Evolutionary conservation across 768 basidiomycete species (phyloP), one percentile per base, ranked within the genome.

Genomic region (Phylloporus sp.): DNA sequence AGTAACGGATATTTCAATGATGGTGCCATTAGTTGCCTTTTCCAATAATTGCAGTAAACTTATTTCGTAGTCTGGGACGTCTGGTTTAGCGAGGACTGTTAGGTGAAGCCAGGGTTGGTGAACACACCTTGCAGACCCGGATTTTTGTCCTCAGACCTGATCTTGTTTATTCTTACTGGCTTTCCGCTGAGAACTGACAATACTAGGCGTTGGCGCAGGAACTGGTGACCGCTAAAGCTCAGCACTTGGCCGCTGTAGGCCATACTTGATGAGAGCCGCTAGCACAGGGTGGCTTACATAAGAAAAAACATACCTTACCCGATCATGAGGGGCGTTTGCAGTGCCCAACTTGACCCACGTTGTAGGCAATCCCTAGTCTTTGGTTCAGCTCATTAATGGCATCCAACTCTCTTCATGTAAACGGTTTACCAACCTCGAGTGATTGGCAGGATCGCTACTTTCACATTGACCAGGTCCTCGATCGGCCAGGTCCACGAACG

Each of bases 1-100:
- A 20, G 97, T 98, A 7, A 95, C 86, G 2, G 93, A 95, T 46
- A 99, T 98, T 68, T 98, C 97, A 54, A 98, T 88, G 26, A 91
- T 72, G 6, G 91, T 91, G 2, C 95, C 97, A 76, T 98, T 97
- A 4, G 93, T 95, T 4, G 90, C 74, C 60, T 91, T 92, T 66
- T 97, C 95, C 29, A 97, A 62, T 15, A 98, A 71, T 41, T 95
- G 77, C 38, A 99, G 70, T 23, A 97, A 76, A 62, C 89, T 94
- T 43, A 95, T 83, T 74, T 99, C 97, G 69, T 86, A 95, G 69
- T 98, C 95, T 91, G 60, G 28, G 10, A 47, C 26, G 47, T 23
- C 44, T 27, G 4, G 39, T 51, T 26, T 26, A 39, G 41, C 46
- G 39, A 54, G 45, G 40, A 41, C 20, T n/a, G n/a, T n/a, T n/a